Base-by-base conservation (phyloP, 192 early-diverging fungal genomes). In the Chytriomyces hyalinus region DNA sequence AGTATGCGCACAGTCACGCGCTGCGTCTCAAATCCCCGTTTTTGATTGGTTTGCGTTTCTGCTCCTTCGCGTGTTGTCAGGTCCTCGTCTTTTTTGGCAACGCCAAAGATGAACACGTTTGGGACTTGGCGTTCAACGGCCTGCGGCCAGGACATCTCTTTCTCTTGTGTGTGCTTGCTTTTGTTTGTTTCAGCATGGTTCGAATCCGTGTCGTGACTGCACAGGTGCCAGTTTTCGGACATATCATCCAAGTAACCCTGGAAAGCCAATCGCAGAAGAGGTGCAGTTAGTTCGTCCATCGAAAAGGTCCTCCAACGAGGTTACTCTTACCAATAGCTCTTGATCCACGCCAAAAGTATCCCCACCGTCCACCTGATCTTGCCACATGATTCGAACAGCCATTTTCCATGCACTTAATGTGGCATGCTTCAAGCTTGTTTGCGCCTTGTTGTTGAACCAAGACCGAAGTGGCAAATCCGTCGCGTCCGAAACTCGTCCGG, bases 21-120 rank as follows among this genome's bases (percentile, higher is more conserved):
- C 53, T 57, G 15, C 15, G 73, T 0, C 28, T 75, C 63, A 15
- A 74, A 70, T 82, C 83, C n/a, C 66, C 78, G 70, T 77, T 79
- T 45, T 73, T 66, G 26, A 75, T 48, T 17, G 9, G 26, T 44
- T 2, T 3, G 53, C 26, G 51, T 60, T 66, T 75, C 46, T 65
- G 70, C 60, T 69, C 75, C 67, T 67, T 76, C 48, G 43, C 57
- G 6, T 73, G 65, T 59, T 10, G 73, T 75, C 49, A 75, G 28
- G 63, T 75, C 73, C 66, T 75, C 73, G 61, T 75, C 73, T 53
- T 66, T 64, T 8, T 75, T 64, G 24, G 64, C 73, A 10, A 51
- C 49, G 6, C 73, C 73, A 49, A 75, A 75, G 13, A 75, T 65
- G 36, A 75, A 75, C 7, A 75, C 50, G 63, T 75, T 66, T 1